Conservation (phyloP, 768 basidiomycete species). For the Tulasnella sp. region DNA sequence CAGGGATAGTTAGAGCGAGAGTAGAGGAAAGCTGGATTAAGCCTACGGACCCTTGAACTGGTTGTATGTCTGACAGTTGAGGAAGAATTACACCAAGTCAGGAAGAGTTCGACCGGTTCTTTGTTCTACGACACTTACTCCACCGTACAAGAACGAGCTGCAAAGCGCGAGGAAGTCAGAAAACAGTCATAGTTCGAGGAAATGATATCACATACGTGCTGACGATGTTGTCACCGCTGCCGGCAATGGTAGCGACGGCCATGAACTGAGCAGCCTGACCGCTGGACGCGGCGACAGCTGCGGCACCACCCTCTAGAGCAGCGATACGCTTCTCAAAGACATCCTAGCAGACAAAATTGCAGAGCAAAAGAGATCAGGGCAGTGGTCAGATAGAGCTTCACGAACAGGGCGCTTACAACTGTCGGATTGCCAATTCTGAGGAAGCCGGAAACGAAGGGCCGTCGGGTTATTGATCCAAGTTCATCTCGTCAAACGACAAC, state of each 20-base stretch:
- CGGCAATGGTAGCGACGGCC: slow-evolving; percentile 48
- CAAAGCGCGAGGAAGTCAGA: not conserved
- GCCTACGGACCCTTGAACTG: slow-evolving; percentile 47
- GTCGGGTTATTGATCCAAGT: not conserved
- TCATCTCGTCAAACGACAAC: not conserved
- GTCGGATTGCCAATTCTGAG: slow-evolving; percentile 53
- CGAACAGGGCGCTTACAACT: slow-evolving; percentile 31
- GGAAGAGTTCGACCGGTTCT: not conserved
- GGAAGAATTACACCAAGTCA: not conserved
- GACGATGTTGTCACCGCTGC: slow-evolving; percentile 66
- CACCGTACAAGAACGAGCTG: slow-evolving; percentile 56
- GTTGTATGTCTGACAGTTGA: slow-evolving; percentile 45
- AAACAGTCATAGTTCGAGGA: not conserved
- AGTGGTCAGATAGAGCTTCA: not conserved
- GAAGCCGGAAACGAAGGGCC: not conserved
- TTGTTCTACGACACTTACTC: slow-evolving; percentile 32
- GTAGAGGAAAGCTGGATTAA: not conserved
- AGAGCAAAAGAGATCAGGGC: not conserved
- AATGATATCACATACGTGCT: slow-evolving; percentile 39
- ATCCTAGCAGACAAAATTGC: slow-evolving; percentile 35
- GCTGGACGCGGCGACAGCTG: slow-evolving; percentile 59
- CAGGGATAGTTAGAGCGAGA: not conserved
- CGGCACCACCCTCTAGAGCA: slow-evolving; percentile 67
- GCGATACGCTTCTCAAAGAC: slow-evolving; percentile 73
- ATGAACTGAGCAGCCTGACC: slow-evolving; percentile 73